Conservation (phyloP, 192 early-diverging fungal species). For the Linnemannia elongata region DNA sequence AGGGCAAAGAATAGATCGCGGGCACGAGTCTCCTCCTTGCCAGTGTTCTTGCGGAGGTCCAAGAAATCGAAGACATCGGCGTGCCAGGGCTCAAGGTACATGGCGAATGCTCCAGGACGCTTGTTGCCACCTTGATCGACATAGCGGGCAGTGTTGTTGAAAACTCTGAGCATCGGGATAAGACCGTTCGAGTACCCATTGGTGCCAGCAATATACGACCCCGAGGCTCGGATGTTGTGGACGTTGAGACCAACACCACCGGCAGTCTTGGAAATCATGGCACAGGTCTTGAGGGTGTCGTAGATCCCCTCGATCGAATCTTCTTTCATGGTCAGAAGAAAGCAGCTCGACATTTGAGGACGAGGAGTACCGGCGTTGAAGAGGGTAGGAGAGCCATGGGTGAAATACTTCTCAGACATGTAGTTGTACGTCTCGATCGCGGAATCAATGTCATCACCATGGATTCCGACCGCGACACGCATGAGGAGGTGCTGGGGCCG, state of each 20-base stretch:
- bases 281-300: conserved; percentile 94
- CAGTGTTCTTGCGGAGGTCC: conserved; percentile 96
- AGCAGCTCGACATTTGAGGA: conserved; percentile 95
- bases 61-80: conserved; percentile 97
- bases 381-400: conserved; percentile 95
- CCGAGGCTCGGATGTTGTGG: conserved; percentile 93
- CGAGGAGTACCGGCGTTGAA: conserved; percentile 99
- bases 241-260: conserved; percentile 97
- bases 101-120: conserved; percentile 95
- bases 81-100: conserved; percentile 99
- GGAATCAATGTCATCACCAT: conserved; percentile 90
- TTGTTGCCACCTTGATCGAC: conserved; percentile 98
- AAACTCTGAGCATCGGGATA: conserved; percentile 97
- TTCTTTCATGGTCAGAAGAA: conserved; percentile 93
- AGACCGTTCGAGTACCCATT: conserved; percentile 97
- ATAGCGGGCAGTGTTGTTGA: conserved; percentile 97
- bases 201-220: conserved; percentile 97
- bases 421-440: conserved; percentile 96
- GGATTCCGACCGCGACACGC: conserved; percentile 98
- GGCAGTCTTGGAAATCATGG: conserved; percentile 96
- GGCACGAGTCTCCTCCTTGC: conserved; percentile 97
- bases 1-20: conserved; percentile 97
- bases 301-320: conserved; percentile 98
- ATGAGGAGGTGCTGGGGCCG: conserved; percentile 98
- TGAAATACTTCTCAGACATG: conserved; percentile 94